These are phyloP conservation scores for Ziziphus jujuba DNA, from an alignment of 306 rosid species.

Conservation along the genomic window DNA sequence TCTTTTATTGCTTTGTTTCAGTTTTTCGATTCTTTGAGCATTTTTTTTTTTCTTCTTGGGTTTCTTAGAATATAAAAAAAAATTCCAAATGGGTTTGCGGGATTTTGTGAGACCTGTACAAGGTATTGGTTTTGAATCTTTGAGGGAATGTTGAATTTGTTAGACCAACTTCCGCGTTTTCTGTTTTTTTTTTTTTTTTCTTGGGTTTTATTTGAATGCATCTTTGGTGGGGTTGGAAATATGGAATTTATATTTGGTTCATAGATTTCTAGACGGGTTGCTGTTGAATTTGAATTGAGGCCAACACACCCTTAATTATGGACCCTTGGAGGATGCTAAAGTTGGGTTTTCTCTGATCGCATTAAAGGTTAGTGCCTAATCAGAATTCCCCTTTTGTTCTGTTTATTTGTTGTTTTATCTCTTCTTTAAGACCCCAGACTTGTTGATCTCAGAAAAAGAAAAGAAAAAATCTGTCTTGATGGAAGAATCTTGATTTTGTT, in stretches of 20 bases:
- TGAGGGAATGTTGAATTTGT: not conserved
- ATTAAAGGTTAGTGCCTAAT: conserved; percentile 38
- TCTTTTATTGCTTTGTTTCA: not conserved
- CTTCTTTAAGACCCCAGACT: conserved; percentile 34
- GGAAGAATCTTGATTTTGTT: conserved; percentile 28
- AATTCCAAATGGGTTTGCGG: not conserved
- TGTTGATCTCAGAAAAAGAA: conserved; percentile 24
- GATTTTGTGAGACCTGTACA: not conserved
- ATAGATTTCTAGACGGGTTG: conserved; percentile 1
- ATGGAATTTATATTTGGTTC: conserved; percentile 1
- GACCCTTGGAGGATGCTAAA: conserved; percentile 39
- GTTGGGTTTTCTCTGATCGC: conserved; percentile 36
- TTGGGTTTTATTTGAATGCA: conserved; percentile 19
- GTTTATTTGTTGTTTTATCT: conserved; percentile 23
- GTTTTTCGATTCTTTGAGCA: not conserved
- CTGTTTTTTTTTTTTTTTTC: not conserved
- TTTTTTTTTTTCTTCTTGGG: not conserved
- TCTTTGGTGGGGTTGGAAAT: conserved; percentile 18
- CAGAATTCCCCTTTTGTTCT: conserved; percentile 19
- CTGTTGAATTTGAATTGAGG: conserved; percentile 26
- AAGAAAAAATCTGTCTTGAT: conserved; percentile 31
- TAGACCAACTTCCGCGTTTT: conserved; percentile 1
- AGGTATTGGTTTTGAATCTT: not conserved
- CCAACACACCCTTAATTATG: conserved; percentile 11
- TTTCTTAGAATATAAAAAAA: not conserved